Evolutionary conservation across 2,329 filamentous ascomycete species (phyloP).

Genomic region (Curvularia spicifera): DNA sequence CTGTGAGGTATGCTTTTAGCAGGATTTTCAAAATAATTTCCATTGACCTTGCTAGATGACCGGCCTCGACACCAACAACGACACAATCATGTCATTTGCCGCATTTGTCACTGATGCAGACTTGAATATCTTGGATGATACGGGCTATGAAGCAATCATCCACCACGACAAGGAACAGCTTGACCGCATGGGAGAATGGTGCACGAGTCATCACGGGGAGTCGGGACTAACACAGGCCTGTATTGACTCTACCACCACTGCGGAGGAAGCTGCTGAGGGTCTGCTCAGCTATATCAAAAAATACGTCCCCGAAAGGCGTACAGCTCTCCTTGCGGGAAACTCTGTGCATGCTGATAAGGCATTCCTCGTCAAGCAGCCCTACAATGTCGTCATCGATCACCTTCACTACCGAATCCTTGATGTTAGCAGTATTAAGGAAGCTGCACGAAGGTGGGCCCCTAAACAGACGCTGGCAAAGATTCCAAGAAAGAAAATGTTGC

Average conservation of each 20-base stretch:
- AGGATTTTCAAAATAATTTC: not conserved
- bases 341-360: conserved; percentile 88
- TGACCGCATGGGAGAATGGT: conserved; percentile 88
- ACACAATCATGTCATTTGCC: conserved; percentile 89
- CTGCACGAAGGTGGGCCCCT: conserved; percentile 78
- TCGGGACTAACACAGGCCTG: conserved; percentile 84
- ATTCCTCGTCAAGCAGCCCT: conserved; percentile 79
- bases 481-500: conserved; percentile 75
- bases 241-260: conserved; percentile 73
- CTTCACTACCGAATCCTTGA: conserved; percentile 91
- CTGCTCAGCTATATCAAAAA: conserved; percentile 80
- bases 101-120: conserved; percentile 87
- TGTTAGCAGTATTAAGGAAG: conserved; percentile 92
- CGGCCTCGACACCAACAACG: conserved; percentile 75
- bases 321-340: conserved; percentile 84
- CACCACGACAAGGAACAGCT: conserved; percentile 74
- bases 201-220: conserved; percentile 75
- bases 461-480: conserved; percentile 64
- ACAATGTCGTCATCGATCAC: conserved; percentile 73
- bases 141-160: conserved; percentile 81
- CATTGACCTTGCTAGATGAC: conserved; percentile 75
- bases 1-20: conserved; percentile 61
- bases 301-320: conserved; percentile 69
- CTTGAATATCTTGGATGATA: conserved; percentile 74
- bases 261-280: conserved; percentile 72